phyloP scores from a whole-genome alignment of 1,284 basidiomycete species.

The Sparassis latifolia region DNA sequence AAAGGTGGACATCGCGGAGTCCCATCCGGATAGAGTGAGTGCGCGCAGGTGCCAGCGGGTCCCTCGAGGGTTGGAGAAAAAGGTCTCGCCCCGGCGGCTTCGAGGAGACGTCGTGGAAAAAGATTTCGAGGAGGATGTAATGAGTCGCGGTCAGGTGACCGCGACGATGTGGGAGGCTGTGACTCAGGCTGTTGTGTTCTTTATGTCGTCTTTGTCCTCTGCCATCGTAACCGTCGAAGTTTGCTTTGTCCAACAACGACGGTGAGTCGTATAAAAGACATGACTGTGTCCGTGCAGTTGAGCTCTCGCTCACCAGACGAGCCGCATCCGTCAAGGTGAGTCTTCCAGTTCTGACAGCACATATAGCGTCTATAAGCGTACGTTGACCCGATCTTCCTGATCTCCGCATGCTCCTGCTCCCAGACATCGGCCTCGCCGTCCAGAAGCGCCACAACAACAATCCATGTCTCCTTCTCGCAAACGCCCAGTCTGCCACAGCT shows the following conservation, averaged over 20 bases:
- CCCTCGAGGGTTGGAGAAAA: no score
- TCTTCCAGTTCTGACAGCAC: neutral
- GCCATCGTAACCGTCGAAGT: neutral
- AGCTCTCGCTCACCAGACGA: slow-evolving; percentile 4
- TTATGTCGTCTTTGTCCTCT: slow-evolving; percentile 1
- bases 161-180: neutral
- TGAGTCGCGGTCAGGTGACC: slow-evolving; percentile 5
- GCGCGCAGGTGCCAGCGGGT: no score
- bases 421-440: neutral
- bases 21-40: no score
- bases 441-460: neutral
- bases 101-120: no score
- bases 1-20: no score
- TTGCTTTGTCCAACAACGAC: neutral
- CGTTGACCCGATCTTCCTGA: no score
- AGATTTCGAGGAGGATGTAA: neutral
- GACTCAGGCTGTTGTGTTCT: slow-evolving; percentile 3
- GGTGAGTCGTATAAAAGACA: slow-evolving; percentile 2
- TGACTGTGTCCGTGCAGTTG: neutral
- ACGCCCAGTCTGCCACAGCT: slow-evolving; percentile 23
- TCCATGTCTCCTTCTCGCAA: slow-evolving; percentile 15
- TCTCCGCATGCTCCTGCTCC: neutral
- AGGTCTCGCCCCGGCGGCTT: no score
- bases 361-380: no score
- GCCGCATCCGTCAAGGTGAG: slow-evolving; percentile 5